These are phyloP conservation scores for Mariannaea elegans DNA, from an alignment of 2,329 filamentous ascomycete species.

Conservation along the genomic window DNA sequence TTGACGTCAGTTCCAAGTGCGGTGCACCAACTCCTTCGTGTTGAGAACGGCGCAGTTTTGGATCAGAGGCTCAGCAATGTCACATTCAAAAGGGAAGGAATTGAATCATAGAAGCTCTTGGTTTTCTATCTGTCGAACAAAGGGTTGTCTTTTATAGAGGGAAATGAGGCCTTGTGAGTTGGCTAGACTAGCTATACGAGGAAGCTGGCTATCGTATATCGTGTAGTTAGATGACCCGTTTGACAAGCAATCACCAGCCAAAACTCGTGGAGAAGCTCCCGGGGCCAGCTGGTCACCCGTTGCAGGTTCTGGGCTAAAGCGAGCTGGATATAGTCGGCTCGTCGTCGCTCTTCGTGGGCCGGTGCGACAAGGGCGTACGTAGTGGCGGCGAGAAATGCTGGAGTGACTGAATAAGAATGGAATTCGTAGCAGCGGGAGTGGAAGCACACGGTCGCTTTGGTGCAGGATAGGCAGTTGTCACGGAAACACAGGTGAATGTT, in stretches of 20 bases:
- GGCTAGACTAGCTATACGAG: too few species aligned
- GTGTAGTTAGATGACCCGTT: too few species aligned
- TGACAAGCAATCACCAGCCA: constrained; percentile 21
- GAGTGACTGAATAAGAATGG: constrained; percentile 14
- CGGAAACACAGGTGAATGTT: not conserved
- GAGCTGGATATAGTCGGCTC: constrained; percentile 16
- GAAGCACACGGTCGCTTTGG: constrained; percentile 11
- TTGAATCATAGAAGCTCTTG: too few species aligned
- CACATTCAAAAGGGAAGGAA: too few species aligned
- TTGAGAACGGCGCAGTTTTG: constrained; percentile 13
- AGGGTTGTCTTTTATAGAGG: too few species aligned
- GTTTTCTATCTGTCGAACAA: too few species aligned
- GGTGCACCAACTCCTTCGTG: constrained; percentile 12
- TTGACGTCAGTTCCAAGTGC: not conserved
- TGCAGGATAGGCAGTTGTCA: not conserved
- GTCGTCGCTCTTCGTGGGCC: constrained; percentile 16
- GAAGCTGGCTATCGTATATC: too few species aligned
- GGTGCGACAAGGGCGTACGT: constrained; percentile 11
- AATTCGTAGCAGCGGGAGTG: constrained; percentile 4
- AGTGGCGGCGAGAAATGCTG: constrained; percentile 22
- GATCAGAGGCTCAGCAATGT: not conserved
- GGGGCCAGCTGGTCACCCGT: constrained; percentile 3
- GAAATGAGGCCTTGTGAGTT: too few species aligned
- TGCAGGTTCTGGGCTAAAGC: constrained; percentile 11
- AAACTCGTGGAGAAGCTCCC: constrained; percentile 18